Evolutionary conservation across 371 early-diverging fungal genomes (phyloP).

Genomic region (Rhizopus delemar): DNA sequence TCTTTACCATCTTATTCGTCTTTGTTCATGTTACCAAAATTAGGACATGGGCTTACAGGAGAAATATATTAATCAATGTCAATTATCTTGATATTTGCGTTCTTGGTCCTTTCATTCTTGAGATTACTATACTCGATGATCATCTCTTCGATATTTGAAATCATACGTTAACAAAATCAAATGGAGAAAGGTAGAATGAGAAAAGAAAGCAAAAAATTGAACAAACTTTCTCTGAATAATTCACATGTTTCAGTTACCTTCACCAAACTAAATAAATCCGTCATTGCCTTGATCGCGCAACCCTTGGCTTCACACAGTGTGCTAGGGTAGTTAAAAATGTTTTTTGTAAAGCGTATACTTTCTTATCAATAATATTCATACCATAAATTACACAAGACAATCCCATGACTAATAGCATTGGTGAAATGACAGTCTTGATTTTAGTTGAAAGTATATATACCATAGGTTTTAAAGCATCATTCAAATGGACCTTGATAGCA

Average conservation of each 20-base stretch:
- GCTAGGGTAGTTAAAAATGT: conserved; percentile 11
- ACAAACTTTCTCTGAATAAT: conserved; percentile 8
- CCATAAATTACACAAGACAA: conserved; percentile 9
- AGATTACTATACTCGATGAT: conserved; percentile 19
- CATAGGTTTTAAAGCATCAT: conserved; percentile 14
- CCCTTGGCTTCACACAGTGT: conserved; percentile 10
- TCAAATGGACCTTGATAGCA: conserved; percentile 6
- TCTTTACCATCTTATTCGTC: conserved; percentile 6
- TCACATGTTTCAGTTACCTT: conserved; percentile 11
- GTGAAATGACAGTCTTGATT: conserved; percentile 10
- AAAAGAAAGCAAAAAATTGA: conserved; percentile 19
- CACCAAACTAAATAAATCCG: conserved; percentile 11
- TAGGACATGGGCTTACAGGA: conserved; percentile 3
- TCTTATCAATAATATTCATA: conserved; percentile 12
- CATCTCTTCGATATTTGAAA: conserved; percentile 5
- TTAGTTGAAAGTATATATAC: conserved; percentile 6
- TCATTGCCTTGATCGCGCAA: conserved; percentile 11
- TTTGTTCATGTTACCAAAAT: conserved; percentile 1
- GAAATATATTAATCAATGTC: conserved; percentile 17
- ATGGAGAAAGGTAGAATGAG: conserved; percentile 10
- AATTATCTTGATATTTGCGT: background rate
- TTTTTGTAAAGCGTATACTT: conserved; percentile 12
- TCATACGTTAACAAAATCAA: conserved; percentile 9
- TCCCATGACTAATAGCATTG: conserved; percentile 12
- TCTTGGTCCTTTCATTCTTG: conserved; percentile 13